Percentiles rank a stretch among this genome's conserved stretches.
phyloP scores from a whole-genome alignment of 2,329 filamentous ascomycete genomes.

The Colletotrichum sp. region DNA sequence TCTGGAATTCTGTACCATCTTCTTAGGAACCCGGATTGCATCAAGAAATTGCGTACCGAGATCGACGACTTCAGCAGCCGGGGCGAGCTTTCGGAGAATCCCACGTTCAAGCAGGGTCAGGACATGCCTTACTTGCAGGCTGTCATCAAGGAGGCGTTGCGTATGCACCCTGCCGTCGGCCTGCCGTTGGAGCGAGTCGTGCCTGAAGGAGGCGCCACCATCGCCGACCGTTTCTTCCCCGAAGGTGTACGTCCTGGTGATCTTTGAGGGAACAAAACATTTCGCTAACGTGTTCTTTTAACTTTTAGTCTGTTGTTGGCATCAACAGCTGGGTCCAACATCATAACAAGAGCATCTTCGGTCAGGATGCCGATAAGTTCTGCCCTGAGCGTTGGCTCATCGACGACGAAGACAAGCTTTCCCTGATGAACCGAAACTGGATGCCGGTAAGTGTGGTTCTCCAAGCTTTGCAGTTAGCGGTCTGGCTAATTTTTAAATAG shows the following conservation, averaged over 20 bases:
- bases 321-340: conserved; percentile 42
- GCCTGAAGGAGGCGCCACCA: conserved; percentile 44
- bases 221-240: conserved; percentile 38
- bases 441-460: conserved; percentile 28
- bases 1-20: conserved; percentile 49
- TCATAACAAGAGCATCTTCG: conserved; percentile 33
- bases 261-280: neutral
- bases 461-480: rapidly evolving
- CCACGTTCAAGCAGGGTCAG: conserved; percentile 40
- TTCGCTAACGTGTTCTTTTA: neutral
- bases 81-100: conserved; percentile 21
- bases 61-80: conserved; percentile 16
- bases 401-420: conserved; percentile 26
- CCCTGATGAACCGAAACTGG: conserved; percentile 31
- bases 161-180: conserved; percentile 53
- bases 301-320: conserved; percentile 33
- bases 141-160: conserved; percentile 56
- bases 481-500: conserved; percentile 23
- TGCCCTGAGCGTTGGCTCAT: conserved; percentile 46
- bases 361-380: conserved; percentile 37
- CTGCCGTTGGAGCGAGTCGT: conserved; percentile 55
- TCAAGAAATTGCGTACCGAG: conserved; percentile 28
- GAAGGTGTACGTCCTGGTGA: conserved; percentile 25
- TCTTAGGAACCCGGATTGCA: conserved; percentile 31
- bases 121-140: conserved; percentile 57